A percentile compares a stretch with the other conserved stretches of the same genome.
Evolutionary conservation across 768 basidiomycete species (phyloP).

Genomic region (Aureoboletus auriporus): DNA sequence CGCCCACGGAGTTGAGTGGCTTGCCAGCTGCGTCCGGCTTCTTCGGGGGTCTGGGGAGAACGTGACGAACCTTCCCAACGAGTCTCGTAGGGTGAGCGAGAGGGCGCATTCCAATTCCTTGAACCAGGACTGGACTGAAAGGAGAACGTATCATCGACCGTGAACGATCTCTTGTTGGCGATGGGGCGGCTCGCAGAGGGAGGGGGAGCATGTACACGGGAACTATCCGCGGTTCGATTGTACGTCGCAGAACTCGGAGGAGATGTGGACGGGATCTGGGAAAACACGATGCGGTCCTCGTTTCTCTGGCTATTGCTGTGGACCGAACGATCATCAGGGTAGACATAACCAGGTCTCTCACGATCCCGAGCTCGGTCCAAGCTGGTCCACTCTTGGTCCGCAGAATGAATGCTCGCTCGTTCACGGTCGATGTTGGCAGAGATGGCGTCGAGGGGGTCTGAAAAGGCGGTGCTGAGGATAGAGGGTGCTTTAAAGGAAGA

Average conservation of each 20-base stretch:
- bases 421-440: constrained; percentile 24
- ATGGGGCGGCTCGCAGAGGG: constrained; percentile 32
- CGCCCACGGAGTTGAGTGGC: constrained; percentile 22
- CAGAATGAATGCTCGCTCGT: constrained; percentile 20
- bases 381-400: constrained; percentile 28
- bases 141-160: constrained; percentile 21
- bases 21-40: constrained; percentile 28
- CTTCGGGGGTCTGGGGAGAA: constrained; percentile 30
- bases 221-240: constrained; percentile 6
- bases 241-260: constrained; percentile 16
- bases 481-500: constrained; percentile 44
- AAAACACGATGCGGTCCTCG: constrained; percentile 16
- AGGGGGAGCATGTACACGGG: constrained; percentile 19
- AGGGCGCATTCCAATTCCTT: constrained; percentile 14
- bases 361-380: constrained; percentile 24
- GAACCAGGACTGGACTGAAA: constrained; percentile 21
- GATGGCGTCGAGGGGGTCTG: constrained; percentile 19
- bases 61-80: constrained; percentile 28
- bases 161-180: constrained; percentile 25
- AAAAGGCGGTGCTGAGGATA: constrained; percentile 37
- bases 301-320: neutral
- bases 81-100: constrained; percentile 26
- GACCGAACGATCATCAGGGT: constrained; percentile 23
- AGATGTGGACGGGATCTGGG: constrained; percentile 10
- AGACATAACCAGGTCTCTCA: constrained; percentile 12